Evolutionary conservation across 306 rosid genomes (phyloP), one percentile per base, ranked within the genome.

Genomic region (Lotus japonicus): DNA sequence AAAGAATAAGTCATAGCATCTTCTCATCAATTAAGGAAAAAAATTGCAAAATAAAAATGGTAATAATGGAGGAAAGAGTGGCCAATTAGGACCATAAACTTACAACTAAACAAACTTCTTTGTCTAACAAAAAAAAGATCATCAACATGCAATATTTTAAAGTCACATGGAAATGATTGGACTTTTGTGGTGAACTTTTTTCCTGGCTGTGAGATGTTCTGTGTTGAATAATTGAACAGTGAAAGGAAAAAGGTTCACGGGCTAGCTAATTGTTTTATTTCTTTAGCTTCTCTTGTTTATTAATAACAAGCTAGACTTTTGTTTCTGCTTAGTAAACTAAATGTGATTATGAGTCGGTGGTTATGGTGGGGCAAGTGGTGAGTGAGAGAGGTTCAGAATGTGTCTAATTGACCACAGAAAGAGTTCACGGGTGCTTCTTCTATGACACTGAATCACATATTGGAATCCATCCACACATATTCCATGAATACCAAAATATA

Each of bases 381-480:
- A 68, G 28, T 67, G 56, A 55, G 77, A 69, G 77, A 68, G 58
- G 12, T 23, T 51, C 35, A 16, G 75, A 58, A 18, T 64, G 64
- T 58, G 45, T 38, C 68, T 68, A n/a, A n/a, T n/a, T 79, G 81
- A 66, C 78, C 86, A 58, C 74, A 61, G 14, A 59, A 44, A 70
- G 53, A 19, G 79, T 58, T 84, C 85, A 81, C 85, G 83, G 85
- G 85, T 12, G 11, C 62, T 73, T 69, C 73, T n/a, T 58, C 38
- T 52, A 31, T 59, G 59, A 68, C 76, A 77, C 74, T 64, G 77
- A 73, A 68, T 73, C 68, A 61, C 23, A 48, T 60, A 57, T 38
- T 71, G 33, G 74, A 36, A 52, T 61, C 65, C 76, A 52, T 61
- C 65, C 76, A 39, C 59, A 48, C 59, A 55, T 28, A 5, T 43